These are phyloP conservation scores for Suillus paluster DNA, from an alignment of 768 basidiomycete genomes.

Conservation along the genomic window DNA sequence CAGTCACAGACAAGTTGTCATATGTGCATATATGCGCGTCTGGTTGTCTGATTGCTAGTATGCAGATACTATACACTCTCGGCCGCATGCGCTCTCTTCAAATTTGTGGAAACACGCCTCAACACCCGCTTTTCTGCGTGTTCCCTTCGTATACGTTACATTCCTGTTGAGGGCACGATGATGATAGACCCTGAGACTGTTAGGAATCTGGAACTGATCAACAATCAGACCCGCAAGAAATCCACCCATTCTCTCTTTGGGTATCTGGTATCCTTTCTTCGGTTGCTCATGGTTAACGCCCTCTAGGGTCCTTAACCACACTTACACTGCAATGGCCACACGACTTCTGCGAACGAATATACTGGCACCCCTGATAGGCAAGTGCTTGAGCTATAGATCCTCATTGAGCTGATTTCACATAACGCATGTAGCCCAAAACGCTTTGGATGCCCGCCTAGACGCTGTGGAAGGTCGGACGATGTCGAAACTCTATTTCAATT, in stretches of 20 bases:
- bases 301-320: conserved; percentile 72
- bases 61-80: conserved; percentile 87
- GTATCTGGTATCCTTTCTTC: conserved; percentile 41
- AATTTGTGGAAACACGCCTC: conserved; percentile 71
- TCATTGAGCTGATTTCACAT: not conserved
- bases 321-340: conserved; percentile 89
- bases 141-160: conserved; percentile 76
- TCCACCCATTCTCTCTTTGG: conserved; percentile 80
- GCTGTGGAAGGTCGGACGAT: conserved; percentile 71
- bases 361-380: conserved; percentile 80
- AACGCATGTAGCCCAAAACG: conserved; percentile 35
- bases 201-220: conserved; percentile 86
- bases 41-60: conserved; percentile 3
- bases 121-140: conserved; percentile 71
- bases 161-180: conserved; percentile 89
- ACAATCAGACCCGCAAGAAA: conserved; percentile 69
- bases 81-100: conserved; percentile 86
- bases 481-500: not conserved
- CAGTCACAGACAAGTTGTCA: conserved; percentile 78
- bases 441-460: conserved; percentile 83
- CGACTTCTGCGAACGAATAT: conserved; percentile 81
- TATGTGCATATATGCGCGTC: conserved; percentile 28
- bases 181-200: conserved; percentile 92
- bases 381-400: not conserved
- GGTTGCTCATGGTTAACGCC: not conserved